phyloP scores from a whole-genome alignment of 768 basidiomycete species.

The Serendipita vermifera region DNA sequence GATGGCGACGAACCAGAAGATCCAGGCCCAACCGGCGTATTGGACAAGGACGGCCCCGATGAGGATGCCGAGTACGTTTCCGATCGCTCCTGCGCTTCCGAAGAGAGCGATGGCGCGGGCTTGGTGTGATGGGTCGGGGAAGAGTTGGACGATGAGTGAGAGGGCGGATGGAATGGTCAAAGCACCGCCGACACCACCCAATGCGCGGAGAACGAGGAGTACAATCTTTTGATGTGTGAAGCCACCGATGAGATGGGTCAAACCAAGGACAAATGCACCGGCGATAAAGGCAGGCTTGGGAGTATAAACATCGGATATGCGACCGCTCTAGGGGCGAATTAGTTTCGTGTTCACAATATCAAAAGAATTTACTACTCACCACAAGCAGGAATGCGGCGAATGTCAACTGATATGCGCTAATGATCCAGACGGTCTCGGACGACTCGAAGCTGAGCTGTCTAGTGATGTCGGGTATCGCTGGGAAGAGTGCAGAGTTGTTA shows the following conservation, averaged over 20 bases:
- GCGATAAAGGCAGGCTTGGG: slow-evolving; percentile 32
- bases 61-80: slow-evolving; percentile 33
- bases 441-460: slow-evolving; percentile 16
- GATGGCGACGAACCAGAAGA: slow-evolving; percentile 38
- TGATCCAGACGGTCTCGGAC: slow-evolving; percentile 28
- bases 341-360: neutral
- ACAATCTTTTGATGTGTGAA: slow-evolving; percentile 35
- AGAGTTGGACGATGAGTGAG: slow-evolving; percentile 37
- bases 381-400: slow-evolving; percentile 33
- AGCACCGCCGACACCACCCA: slow-evolving; percentile 38
- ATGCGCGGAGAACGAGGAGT: slow-evolving; percentile 38
- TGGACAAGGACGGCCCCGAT: slow-evolving; percentile 33
- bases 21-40: slow-evolving; percentile 35
- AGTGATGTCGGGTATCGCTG: slow-evolving; percentile 29
- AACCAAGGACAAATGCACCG: slow-evolving; percentile 31
- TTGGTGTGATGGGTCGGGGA: slow-evolving; percentile 35
- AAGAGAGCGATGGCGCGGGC: slow-evolving; percentile 36
- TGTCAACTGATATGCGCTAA: slow-evolving; percentile 31
- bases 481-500: slow-evolving; percentile 30
- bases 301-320: slow-evolving; percentile 29
- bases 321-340: slow-evolving; percentile 24
- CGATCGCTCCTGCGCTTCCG: slow-evolving; percentile 35
- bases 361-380: slow-evolving; percentile 19
- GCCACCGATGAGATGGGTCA: slow-evolving; percentile 34
- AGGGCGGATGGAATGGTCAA: slow-evolving; percentile 40